These are phyloP conservation scores for Decorospora gaudefroyi DNA, from an alignment of 2,329 filamentous ascomycete species.

Conservation along the genomic window DNA sequence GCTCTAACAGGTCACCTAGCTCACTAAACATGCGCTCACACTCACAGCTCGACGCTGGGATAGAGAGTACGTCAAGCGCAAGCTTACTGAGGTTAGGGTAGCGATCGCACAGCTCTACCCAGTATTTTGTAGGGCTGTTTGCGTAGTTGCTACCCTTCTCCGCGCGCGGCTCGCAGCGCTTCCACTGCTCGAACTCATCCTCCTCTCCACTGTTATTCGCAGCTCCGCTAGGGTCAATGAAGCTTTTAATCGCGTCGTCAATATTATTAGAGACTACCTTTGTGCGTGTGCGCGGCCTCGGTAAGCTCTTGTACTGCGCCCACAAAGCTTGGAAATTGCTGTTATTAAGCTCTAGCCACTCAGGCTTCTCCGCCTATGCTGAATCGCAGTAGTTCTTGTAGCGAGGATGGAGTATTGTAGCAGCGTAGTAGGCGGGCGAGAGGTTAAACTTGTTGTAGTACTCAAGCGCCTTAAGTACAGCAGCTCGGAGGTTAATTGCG, in stretches of 20 bases:
- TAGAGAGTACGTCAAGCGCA: too few relatives aligned
- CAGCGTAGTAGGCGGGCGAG: too few relatives aligned
- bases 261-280: background rate
- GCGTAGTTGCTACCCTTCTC: too few relatives aligned
- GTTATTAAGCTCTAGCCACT: background rate
- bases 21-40: too few relatives aligned
- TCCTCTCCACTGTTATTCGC: too few relatives aligned
- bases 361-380: background rate
- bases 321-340: background rate
- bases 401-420: constrained; percentile 4
- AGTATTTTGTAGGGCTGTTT: too few relatives aligned
- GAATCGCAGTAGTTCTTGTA: constrained; percentile 8
- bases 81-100: too few relatives aligned
- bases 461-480: background rate
- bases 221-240: background rate
- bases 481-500: constrained; percentile 3
- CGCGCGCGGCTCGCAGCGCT: too few relatives aligned
- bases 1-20: background rate
- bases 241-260: background rate
- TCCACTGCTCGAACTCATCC: too few relatives aligned
- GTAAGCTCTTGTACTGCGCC: background rate
- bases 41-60: too few relatives aligned
- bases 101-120: too few relatives aligned
- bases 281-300: background rate
- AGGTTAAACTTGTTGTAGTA: constrained; percentile 10